A percentile compares a stretch with the other conserved stretches of the same genome.
These are phyloP conservation scores for Candida pseudofarinosa DNA, from an alignment of 805 yeast species.

Conservation along the genomic window DNA sequence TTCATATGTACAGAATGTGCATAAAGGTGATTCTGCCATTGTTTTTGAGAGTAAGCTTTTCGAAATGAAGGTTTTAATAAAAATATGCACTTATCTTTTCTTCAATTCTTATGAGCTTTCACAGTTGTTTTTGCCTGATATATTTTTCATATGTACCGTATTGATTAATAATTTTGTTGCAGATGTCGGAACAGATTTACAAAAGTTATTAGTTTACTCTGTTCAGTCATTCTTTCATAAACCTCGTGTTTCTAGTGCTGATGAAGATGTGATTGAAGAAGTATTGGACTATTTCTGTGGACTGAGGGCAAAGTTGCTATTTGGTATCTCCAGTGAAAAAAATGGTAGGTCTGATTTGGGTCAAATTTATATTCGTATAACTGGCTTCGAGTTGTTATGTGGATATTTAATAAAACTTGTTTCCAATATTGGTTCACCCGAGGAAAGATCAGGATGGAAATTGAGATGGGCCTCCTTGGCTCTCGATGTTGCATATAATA, in stretches of 20 bases:
- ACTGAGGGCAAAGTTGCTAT: conserved; percentile 64
- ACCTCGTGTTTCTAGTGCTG: conserved; percentile 41
- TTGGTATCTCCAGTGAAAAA: conserved; percentile 61
- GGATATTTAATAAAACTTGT: conserved; percentile 51
- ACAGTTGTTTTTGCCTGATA: conserved; percentile 66
- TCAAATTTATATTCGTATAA: conserved; percentile 37
- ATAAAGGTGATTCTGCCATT: conserved; percentile 36
- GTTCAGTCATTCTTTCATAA: conserved; percentile 65
- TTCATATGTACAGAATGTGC: conserved; percentile 49
- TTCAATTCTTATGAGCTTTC: conserved; percentile 65
- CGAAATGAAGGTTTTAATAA: conserved; percentile 65
- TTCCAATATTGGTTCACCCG: conserved; percentile 42
- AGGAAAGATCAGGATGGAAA: conserved; percentile 53
- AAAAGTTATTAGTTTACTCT: conserved; percentile 59
- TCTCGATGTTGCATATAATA: conserved; percentile 56
- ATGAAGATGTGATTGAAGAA: conserved; percentile 40
- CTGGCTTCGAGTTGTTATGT: conserved; percentile 56
- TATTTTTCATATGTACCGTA: conserved; percentile 62
- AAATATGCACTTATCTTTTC: conserved; percentile 58
- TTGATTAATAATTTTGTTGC: conserved; percentile 49
- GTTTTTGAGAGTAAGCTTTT: conserved; percentile 53
- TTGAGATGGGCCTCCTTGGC: conserved; percentile 63
- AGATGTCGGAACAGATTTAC: conserved; percentile 58
- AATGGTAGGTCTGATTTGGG: conserved; percentile 31
- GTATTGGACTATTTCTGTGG: conserved; percentile 49